Base-by-base conservation (phyloP, 1,139 yeast species). In the Hemisphaericaspora subhashii region DNA sequence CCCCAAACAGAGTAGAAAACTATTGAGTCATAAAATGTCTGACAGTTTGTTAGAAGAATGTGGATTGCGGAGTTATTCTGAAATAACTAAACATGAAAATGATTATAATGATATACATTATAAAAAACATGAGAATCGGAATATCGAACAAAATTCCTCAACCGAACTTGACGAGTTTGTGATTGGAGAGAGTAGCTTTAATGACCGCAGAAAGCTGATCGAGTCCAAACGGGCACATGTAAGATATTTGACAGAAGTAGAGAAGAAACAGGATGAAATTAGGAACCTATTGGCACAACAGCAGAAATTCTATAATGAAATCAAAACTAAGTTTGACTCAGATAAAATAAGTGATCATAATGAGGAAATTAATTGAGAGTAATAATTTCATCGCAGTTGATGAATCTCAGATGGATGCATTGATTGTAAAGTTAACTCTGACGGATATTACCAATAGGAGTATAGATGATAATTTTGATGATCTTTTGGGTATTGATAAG, bases 1-100 rank as follows among this genome's bases (percentile, higher is more conserved):
- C 25, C 51, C 54, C 21, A 51, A 55, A 22, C 55, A 56, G 35
- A 64, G 50, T 32, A 47, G 74, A 13, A 67, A 64, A 41, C 41
- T 67, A 26, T 61, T 70, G 21, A 55, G 50, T 10, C 53, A 58
- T 24, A 64, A 62, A 36, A 45, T 63, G 35, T 50, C 64, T 3
- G 70, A 64, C 17, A 63, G 67, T 41, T 55, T 71, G 31, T 51
- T 68, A 14, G 67, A 60, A 37, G 77, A 72, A 39, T 72, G 71
- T 46, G 77, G 76, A 0, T 43, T 72, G 12, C 58, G 53, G 2
- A 55, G 58, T 38, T 67, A 68, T 42, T 37, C 47, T 7, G 59
- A 65, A 5, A 58, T 68, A 1, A 53, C 60, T 1, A 56, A 47
- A 12, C 33, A 50, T 7, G 47, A 47, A 6, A 55, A 57, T 27